Base-by-base conservation (phyloP, 352 stramenopile species). In the Peronosclerospora sorghi region DNA sequence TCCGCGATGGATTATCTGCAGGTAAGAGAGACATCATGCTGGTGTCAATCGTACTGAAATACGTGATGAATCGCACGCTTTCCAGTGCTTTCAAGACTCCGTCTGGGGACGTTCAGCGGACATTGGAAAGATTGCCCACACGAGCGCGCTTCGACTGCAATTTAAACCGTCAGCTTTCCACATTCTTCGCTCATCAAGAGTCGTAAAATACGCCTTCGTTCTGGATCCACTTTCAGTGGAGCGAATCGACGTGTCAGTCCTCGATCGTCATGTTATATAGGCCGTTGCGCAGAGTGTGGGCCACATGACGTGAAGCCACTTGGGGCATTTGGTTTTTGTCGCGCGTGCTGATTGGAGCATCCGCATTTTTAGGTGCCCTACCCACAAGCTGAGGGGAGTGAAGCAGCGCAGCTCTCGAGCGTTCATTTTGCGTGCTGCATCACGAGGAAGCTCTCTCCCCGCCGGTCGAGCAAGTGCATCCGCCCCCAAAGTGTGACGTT, bases 291-390 rank as follows among this genome's bases (percentile, higher is more conserved):
- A n/a, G n/a, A n/a, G n/a, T n/a, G 21, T 35, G 30, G 9, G 18
- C 30, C 30, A 15, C n/a, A 35, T 34, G 10, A 34, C 26, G 20
- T 56, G 38, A 58, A 58, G 37, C 45, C 50, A 60, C 46, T 36
- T n/a, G n/a, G n/a, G n/a, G n/a, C n/a, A n/a, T n/a, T 57, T 17
- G 10, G 23, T 4, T 18, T 29, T 24, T 24, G 32, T 45, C 5
- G 9, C 35, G 30, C 27, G 8, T 17, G 37, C 8, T 41, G 30
- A 61, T 60, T 65, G 51, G 55, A 14, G 13, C 6, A 23, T 44
- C 20, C 21, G 15, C 14, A 40, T 53, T 21, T 26, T 20, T 41
- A 18, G 2, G 27, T 45, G 14, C 32, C 50, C 43, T 53, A 48
- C 48, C 32, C 35, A 8, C 17, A 41, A 19, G 10, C 40, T 56